Evolutionary conservation across 192 early-diverging fungal genomes (phyloP).

Genomic region (Linnemannia hyalina): DNA sequence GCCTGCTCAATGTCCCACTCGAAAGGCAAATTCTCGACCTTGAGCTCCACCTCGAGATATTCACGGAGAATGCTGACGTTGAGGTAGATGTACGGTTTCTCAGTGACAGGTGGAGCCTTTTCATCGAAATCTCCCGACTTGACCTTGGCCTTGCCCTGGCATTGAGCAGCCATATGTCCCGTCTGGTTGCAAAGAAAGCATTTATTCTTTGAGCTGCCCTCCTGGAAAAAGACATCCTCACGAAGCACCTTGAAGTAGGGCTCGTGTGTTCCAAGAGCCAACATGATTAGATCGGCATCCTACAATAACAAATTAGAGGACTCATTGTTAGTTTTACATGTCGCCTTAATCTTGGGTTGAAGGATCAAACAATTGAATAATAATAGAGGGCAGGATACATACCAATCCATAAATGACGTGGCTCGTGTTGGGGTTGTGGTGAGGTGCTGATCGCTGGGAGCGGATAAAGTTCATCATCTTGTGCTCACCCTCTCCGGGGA

Average conservation of each 20-base stretch:
- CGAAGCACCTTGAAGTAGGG: conserved; percentile 96
- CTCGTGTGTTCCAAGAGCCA: conserved; percentile 95
- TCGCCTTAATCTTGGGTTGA: too few species aligned
- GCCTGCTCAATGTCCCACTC: conserved; percentile 90
- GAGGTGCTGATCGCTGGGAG: conserved; percentile 78
- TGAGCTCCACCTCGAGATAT: conserved; percentile 90
- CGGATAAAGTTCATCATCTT: conserved; percentile 99
- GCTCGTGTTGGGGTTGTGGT: conserved; percentile 90
- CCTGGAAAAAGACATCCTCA: conserved; percentile 93
- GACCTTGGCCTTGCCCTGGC: conserved; percentile 67
- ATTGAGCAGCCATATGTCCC: conserved; percentile 76
- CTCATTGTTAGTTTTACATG: not conserved
- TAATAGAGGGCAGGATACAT: conserved; percentile 11
- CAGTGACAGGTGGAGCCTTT: conserved; percentile 47
- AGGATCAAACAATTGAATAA: too few species aligned
- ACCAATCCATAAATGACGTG: conserved; percentile 94
- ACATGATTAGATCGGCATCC: conserved; percentile 98
- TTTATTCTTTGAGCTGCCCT: conserved; percentile 73
- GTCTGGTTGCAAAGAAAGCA: conserved; percentile 75
- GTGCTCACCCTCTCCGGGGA: conserved; percentile 99
- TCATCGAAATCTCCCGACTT: conserved; percentile 65
- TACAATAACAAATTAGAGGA: conserved; percentile 25
- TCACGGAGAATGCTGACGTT: conserved; percentile 89
- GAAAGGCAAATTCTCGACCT: conserved; percentile 74
- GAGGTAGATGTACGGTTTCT: conserved; percentile 86